phyloP scores from a whole-genome alignment of 306 rosid species.

The Gastrolobium villosum region DNA sequence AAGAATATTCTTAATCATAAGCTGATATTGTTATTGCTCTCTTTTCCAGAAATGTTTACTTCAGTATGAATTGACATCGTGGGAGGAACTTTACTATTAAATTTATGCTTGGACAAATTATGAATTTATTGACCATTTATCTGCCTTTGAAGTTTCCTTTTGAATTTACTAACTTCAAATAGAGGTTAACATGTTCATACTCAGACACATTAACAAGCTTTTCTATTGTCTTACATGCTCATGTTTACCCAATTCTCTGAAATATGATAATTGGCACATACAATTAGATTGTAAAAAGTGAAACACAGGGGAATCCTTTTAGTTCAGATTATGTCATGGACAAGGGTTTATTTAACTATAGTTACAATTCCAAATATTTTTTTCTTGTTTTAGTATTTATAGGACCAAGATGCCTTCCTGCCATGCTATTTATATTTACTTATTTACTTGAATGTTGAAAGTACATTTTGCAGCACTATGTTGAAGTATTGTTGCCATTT shows the following conservation, averaged over 20 bases:
- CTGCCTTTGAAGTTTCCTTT: constrained; percentile 2
- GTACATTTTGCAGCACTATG: not conserved
- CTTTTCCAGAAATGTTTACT: constrained; percentile 20
- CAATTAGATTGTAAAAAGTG: not conserved
- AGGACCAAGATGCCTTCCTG: not conserved
- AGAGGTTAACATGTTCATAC: constrained; percentile 1
- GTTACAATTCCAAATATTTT: not conserved
- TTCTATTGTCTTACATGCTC: constrained; percentile 17
- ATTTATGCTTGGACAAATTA: constrained; percentile 13
- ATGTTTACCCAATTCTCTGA: constrained; percentile 16
- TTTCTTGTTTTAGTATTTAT: not conserved
- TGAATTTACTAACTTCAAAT: not conserved
- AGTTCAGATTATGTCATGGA: constrained; percentile 26
- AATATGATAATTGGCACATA: constrained; percentile 1
- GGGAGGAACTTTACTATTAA: constrained; percentile 4
- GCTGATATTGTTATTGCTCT: not conserved
- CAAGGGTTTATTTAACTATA: not conserved
- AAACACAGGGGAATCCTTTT: constrained; percentile 22
- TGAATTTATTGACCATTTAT: constrained; percentile 12
- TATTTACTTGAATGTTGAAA: not conserved
- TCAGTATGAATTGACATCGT: constrained; percentile 15
- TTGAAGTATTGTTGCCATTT: not conserved
- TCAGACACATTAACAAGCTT: not conserved
- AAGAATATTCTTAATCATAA: constrained; percentile 47
- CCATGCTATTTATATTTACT: not conserved